These are phyloP conservation scores for Jaltomata sinuosa DNA, from an alignment of 257 asterid genomes.

Conservation along the genomic window DNA sequence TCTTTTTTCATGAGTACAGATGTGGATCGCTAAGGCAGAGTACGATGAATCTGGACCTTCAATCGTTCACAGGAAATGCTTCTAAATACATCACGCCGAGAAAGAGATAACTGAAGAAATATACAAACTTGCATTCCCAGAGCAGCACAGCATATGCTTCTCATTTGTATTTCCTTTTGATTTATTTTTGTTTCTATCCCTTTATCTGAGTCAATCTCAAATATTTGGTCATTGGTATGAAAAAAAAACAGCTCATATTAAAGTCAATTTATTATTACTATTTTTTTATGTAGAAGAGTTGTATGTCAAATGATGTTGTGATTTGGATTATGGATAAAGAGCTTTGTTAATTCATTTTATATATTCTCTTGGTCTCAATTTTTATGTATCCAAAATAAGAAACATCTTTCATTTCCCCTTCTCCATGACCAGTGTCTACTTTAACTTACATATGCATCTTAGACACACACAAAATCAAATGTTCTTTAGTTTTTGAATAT, in stretches of 20 bases:
- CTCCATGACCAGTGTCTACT: not conserved
- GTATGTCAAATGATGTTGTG: not conserved
- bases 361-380: not conserved
- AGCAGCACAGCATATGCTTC: constrained; percentile 1
- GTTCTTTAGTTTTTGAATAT: too few relatives aligned
- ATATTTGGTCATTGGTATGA: not conserved
- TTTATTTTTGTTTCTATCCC: not conserved
- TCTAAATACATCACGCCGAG: constrained; percentile 4
- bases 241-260: not conserved
- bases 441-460: too few relatives aligned
- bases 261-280: not conserved
- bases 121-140: not conserved
- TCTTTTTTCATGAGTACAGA: not conserved
- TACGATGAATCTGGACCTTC: constrained; percentile 13
- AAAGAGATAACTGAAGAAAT: not conserved
- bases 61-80: constrained; percentile 14
- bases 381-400: not conserved
- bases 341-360: not conserved
- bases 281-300: not conserved
- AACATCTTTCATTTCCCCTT: not conserved
- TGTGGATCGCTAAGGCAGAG: constrained; percentile 15
- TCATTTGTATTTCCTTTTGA: constrained; percentile 2
- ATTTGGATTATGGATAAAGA: not conserved
- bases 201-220: not conserved
- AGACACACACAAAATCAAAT: too few relatives aligned